Percentiles rank a stretch among this genome's conserved stretches.
phyloP scores from a whole-genome alignment of 2,329 filamentous ascomycete genomes.

The Pseudocercospora pini-densiflorae region DNA sequence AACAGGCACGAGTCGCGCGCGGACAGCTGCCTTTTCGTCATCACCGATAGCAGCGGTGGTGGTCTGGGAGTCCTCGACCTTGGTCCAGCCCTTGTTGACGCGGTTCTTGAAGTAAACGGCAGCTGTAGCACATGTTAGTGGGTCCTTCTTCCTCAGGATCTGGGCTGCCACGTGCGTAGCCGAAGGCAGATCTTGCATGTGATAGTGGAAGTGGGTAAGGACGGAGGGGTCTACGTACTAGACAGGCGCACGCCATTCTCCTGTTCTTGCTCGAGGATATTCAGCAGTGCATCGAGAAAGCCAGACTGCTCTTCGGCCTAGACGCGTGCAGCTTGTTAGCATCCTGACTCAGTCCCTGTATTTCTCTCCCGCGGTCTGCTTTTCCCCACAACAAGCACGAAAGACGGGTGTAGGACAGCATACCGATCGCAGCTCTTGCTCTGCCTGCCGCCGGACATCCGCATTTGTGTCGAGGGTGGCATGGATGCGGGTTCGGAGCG shows the following conservation, averaged over 20 bases:
- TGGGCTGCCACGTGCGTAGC: constrained; percentile 5
- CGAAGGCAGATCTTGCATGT: constrained; percentile 9
- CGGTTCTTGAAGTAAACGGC: constrained; percentile 99
- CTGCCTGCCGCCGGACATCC: constrained; percentile 75
- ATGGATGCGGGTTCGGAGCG: constrained; percentile 75
- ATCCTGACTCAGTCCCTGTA: not conserved
- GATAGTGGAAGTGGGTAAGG: constrained; percentile 22
- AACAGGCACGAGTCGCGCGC: constrained; percentile 85
- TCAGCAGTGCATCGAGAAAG: constrained; percentile 87
- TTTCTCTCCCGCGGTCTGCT: not conserved
- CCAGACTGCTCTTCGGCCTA: constrained; percentile 89
- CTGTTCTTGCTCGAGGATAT: constrained; percentile 88
- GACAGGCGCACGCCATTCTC: constrained; percentile 83
- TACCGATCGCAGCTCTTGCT: constrained; percentile 82
- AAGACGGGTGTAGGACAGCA: constrained; percentile 36
- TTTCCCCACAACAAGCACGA: not conserved
- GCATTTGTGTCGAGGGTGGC: constrained; percentile 76
- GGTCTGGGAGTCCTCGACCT: constrained; percentile 69
- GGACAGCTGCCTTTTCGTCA: constrained; percentile 84
- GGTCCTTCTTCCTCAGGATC: constrained; percentile 2
- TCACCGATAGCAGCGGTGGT: constrained; percentile 71
- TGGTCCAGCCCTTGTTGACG: constrained; percentile 89
- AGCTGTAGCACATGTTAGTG: constrained; percentile 58
- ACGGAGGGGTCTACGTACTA: constrained; percentile 61
- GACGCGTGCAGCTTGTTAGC: constrained; percentile 6